These are phyloP conservation scores for Exophiala mesophila DNA, from an alignment of 2,329 filamentous ascomycete genomes.

Conservation along the genomic window DNA sequence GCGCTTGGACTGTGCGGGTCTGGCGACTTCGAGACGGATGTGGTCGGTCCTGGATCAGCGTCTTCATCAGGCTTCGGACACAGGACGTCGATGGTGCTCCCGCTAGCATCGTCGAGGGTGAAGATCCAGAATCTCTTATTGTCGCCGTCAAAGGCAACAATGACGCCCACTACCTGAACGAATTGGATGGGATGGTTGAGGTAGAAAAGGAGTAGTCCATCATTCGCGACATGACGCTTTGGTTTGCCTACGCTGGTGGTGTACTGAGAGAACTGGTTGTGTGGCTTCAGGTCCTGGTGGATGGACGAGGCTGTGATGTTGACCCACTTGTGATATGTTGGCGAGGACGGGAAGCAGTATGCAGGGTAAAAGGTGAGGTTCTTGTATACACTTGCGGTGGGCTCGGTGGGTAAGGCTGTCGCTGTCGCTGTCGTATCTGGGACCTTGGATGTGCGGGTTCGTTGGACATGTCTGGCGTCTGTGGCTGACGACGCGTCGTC, in stretches of 20 bases:
- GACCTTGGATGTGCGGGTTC: not conserved
- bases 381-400: not conserved
- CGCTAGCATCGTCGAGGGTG: constrained; percentile 58
- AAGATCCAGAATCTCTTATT: constrained; percentile 37
- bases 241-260: constrained; percentile 5
- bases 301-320: constrained; percentile 55
- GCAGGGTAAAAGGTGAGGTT: constrained; percentile 49
- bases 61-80: constrained; percentile 35
- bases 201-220: constrained; percentile 58
- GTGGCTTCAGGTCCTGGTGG: constrained; percentile 31
- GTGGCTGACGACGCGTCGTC: too few relatives aligned
- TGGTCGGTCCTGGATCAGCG: constrained; percentile 28
- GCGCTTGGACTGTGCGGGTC: not conserved
- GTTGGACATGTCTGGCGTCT: too few relatives aligned
- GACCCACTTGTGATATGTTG: constrained; percentile 61
- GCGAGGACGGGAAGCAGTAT: constrained; percentile 55
- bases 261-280: constrained; percentile 14
- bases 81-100: constrained; percentile 53
- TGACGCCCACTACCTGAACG: constrained; percentile 64
- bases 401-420: not conserved
- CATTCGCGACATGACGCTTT: not conserved
- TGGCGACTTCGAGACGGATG: not conserved
- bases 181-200: constrained; percentile 72
- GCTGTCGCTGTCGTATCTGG: not conserved
- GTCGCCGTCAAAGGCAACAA: constrained; percentile 53